Evolutionary conservation across 1,284 basidiomycete species (phyloP).

Genomic region (Cryptococcus floricola): DNA sequence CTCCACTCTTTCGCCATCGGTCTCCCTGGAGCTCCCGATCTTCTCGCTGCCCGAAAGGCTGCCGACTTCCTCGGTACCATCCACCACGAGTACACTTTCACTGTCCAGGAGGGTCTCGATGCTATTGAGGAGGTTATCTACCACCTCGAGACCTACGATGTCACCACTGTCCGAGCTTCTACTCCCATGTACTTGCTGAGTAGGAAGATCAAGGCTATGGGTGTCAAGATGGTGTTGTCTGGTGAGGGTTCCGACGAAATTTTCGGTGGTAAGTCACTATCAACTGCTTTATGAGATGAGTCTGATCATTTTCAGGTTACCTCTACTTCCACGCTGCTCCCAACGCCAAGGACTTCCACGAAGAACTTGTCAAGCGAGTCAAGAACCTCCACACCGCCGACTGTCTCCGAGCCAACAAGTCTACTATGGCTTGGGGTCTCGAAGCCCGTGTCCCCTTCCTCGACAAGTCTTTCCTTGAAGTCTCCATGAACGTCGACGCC

Average conservation of each 20-base stretch:
- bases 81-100: conserved; percentile 98
- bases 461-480: conserved; percentile 93
- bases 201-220: conserved; percentile 99
- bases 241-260: conserved; percentile 99
- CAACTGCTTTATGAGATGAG: background rate
- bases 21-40: conserved; percentile 90
- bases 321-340: conserved; percentile 99
- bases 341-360: conserved; percentile 82
- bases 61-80: conserved; percentile 91
- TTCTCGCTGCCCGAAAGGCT: conserved; percentile 89
- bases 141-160: conserved; percentile 98
- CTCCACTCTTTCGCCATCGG: conserved; percentile 98
- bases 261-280: conserved; percentile 66
- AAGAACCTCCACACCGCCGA: conserved; percentile 98
- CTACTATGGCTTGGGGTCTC: conserved; percentile 99
- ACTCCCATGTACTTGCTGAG: conserved; percentile 82
- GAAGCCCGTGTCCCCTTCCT: conserved; percentile 99
- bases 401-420: conserved; percentile 98
- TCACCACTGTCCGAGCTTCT: conserved; percentile 95
- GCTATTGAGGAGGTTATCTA: conserved; percentile 97
- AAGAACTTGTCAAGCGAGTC: conserved; percentile 90
- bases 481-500: conserved; percentile 86
- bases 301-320: conserved; percentile 64
- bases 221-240: conserved; percentile 99
- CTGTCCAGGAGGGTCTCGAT: conserved; percentile 96